Percentiles rank a stretch among this genome's conserved stretches.
phyloP scores from a whole-genome alignment of 2,329 filamentous ascomycete genomes.

The Curvularia spicifera region DNA sequence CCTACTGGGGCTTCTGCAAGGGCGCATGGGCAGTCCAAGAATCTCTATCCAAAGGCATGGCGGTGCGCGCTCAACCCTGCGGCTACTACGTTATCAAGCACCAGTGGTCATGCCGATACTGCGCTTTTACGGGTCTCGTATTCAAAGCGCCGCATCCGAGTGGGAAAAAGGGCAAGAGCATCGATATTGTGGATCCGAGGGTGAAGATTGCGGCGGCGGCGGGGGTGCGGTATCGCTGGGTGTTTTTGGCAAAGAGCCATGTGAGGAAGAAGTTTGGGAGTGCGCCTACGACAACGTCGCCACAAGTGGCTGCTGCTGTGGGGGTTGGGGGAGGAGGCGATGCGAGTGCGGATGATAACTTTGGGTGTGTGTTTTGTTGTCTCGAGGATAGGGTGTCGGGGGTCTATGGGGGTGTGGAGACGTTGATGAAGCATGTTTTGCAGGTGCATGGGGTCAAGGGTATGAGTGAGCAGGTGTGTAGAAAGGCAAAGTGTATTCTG shows the following conservation, averaged over 20 bases:
- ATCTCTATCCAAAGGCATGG: conserved; percentile 37
- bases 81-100: conserved; percentile 46
- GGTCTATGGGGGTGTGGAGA: conserved; percentile 49
- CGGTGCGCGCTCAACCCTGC: conserved; percentile 36
- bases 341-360: conserved; percentile 32
- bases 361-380: conserved; percentile 48
- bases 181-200: conserved; percentile 39
- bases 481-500: conserved; percentile 45
- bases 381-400: conserved; percentile 41
- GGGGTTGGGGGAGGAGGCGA: too few species aligned
- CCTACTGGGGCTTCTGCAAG: conserved; percentile 53
- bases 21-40: conserved; percentile 46
- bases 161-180: conserved; percentile 36
- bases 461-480: conserved; percentile 36
- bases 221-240: conserved; percentile 48
- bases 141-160: conserved; percentile 31
- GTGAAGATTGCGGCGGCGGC: conserved; percentile 31
- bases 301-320: too few species aligned
- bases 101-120: conserved; percentile 47
- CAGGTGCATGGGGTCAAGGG: conserved; percentile 41
- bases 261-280: conserved; percentile 22
- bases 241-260: conserved; percentile 50
- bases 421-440: conserved; percentile 50
- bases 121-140: conserved; percentile 44
- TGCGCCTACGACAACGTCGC: too few species aligned